These are phyloP conservation scores for Fomitopsis serialis DNA, from an alignment of 768 basidiomycete genomes.

Conservation along the genomic window DNA sequence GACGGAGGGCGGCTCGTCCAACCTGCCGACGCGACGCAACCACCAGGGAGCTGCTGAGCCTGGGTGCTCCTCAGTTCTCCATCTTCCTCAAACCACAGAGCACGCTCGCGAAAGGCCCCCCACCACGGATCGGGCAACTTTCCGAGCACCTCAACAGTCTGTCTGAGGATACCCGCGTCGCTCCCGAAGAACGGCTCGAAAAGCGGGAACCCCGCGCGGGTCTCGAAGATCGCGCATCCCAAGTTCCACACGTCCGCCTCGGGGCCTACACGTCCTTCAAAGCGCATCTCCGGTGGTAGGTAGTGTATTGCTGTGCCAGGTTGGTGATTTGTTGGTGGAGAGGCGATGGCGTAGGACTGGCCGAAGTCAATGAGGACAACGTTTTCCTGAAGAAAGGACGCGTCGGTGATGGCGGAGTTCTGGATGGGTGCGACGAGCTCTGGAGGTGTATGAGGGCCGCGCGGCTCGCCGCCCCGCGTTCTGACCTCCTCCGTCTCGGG, in stretches of 20 bases:
- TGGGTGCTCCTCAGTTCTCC: slow-evolving; percentile 26
- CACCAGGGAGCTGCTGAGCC: slow-evolving; percentile 20
- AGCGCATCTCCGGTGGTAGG: slow-evolving; percentile 31
- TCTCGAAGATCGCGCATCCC: slow-evolving; percentile 38
- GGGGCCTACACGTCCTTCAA: slow-evolving; percentile 23
- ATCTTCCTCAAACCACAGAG: slow-evolving; percentile 32
- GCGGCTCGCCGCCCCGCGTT: slow-evolving; percentile 19
- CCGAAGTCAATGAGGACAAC: slow-evolving; percentile 34
- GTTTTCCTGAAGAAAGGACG: slow-evolving; percentile 27
- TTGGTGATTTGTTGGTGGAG: slow-evolving; percentile 24
- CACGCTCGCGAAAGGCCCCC: slow-evolving; percentile 25
- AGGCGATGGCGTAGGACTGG: slow-evolving; percentile 25
- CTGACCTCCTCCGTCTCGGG: slow-evolving; percentile 28
- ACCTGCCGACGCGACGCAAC: slow-evolving; percentile 23
- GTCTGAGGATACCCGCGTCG: slow-evolving; percentile 25
- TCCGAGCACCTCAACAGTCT: slow-evolving; percentile 34
- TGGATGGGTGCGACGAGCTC: slow-evolving; percentile 26
- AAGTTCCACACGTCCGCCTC: slow-evolving; percentile 36
- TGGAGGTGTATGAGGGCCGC: slow-evolving; percentile 25
- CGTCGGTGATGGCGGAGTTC: slow-evolving; percentile 12
- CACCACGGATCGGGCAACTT: slow-evolving; percentile 39
- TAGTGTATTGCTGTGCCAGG: slow-evolving; percentile 29
- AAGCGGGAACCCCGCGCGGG: slow-evolving; percentile 35
- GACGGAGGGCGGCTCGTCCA: slow-evolving; percentile 18
- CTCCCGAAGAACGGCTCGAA: slow-evolving; percentile 33